These are phyloP conservation scores for Fusarium stilboides DNA, from an alignment of 2,329 filamentous ascomycete species.

Conservation along the genomic window DNA sequence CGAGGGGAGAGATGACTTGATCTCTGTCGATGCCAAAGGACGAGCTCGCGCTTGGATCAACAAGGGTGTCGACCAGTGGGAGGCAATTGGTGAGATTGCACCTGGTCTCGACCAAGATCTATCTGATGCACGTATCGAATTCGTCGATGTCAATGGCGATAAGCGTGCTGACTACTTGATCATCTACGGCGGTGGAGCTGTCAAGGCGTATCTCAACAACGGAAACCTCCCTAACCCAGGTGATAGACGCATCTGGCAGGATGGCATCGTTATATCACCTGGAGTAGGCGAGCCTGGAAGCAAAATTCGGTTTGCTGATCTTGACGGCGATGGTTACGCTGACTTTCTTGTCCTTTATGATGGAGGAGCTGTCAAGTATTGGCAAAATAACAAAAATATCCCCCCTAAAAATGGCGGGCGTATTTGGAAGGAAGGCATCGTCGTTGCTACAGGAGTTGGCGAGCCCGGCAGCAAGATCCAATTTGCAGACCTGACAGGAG, in stretches of 20 bases:
- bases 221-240: background rate
- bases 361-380: constrained; percentile 25
- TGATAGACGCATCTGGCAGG: constrained; percentile 16
- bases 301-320: constrained; percentile 36
- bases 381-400: constrained; percentile 28
- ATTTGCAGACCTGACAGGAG: constrained; percentile 31
- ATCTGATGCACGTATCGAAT: constrained; percentile 7
- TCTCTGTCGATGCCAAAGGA: constrained; percentile 20
- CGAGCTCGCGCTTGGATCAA: constrained; percentile 33
- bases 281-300: constrained; percentile 15
- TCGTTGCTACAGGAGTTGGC: constrained; percentile 14
- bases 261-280: constrained; percentile 12
- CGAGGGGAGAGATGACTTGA: constrained; percentile 11
- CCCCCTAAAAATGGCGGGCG: constrained; percentile 6
- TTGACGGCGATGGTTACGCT: constrained; percentile 29
- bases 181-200: constrained; percentile 38
- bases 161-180: constrained; percentile 36
- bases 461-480: constrained; percentile 22
- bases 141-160: constrained; percentile 34
- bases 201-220: constrained; percentile 35
- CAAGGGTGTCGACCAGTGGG: background rate
- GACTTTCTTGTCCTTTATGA: constrained; percentile 29
- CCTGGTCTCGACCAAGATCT: constrained; percentile 11
- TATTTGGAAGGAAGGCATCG: constrained; percentile 33
- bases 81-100: constrained; percentile 20